These are phyloP conservation scores for Sclerotiophoma versabilis DNA, from an alignment of 2,329 filamentous ascomycete species.

Conservation along the genomic window DNA sequence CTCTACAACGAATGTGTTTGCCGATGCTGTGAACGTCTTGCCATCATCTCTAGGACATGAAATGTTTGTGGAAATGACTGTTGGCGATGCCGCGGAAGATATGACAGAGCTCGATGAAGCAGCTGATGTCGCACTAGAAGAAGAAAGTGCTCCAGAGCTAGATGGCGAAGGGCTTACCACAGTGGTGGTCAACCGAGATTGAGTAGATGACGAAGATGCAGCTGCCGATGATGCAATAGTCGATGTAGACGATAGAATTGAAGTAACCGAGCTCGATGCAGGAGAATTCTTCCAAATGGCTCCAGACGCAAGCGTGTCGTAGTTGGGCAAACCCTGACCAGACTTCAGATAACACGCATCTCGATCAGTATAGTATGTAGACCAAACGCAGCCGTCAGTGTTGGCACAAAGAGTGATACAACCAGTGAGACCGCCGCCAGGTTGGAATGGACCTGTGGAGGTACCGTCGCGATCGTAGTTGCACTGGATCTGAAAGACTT, in stretches of 20 bases:
- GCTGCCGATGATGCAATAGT: background rate
- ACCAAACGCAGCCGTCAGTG: background rate
- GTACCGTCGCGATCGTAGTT: background rate
- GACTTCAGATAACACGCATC: background rate
- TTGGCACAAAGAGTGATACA: background rate
- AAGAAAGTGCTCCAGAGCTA: background rate
- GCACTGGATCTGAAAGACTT: background rate
- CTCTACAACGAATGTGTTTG: background rate
- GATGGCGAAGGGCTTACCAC: background rate
- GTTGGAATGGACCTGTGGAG: background rate
- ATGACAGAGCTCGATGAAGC: background rate
- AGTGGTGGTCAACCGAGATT: background rate
- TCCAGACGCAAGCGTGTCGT: background rate
- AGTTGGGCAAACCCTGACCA: background rate
- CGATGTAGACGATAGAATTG: background rate
- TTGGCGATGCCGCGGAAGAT: background rate
- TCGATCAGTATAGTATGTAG: background rate
- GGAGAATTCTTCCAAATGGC: background rate
- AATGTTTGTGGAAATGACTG: background rate
- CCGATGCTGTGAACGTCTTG: background rate
- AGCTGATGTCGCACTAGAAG: background rate
- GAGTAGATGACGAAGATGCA: background rate
- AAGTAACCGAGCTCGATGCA: background rate
- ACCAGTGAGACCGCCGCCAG: background rate
- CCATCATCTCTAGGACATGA: constrained; percentile 6